Conservation (phyloP, 2,329 filamentous ascomycete genomes). For the Erysiphe pulchra region DNA sequence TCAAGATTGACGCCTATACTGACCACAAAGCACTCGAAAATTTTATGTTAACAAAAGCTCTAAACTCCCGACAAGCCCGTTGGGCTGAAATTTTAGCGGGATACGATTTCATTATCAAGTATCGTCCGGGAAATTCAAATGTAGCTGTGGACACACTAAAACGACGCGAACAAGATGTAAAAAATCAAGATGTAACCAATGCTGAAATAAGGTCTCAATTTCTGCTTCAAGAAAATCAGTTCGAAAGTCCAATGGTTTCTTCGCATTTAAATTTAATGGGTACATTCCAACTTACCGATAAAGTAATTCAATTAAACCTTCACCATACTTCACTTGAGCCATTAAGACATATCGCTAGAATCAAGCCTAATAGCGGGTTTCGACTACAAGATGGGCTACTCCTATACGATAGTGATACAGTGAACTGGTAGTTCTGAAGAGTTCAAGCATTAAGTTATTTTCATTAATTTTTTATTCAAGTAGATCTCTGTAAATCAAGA, state of each 20-base stretch:
- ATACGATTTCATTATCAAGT: not conserved
- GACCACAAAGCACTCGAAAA: too few species aligned
- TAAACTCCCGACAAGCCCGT: too few species aligned
- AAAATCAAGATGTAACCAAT: not conserved
- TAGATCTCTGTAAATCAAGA: too few species aligned
- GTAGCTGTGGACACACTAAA: not conserved
- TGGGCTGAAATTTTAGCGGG: too few species aligned
- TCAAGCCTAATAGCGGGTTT: too few species aligned
- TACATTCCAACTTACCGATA: not conserved
- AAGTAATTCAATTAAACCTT: not conserved
- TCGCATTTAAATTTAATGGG: not conserved
- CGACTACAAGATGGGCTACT: too few species aligned
- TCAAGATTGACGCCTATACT: too few species aligned
- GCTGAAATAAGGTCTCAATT: not conserved
- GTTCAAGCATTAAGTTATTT: too few species aligned
- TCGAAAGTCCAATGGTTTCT: not conserved
- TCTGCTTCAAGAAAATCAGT: not conserved
- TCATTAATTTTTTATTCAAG: too few species aligned
- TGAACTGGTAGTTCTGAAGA: too few species aligned
- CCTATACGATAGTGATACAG: too few species aligned
- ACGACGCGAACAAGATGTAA: not conserved
- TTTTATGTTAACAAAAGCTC: too few species aligned
- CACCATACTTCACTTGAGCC: not conserved
- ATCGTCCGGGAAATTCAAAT: not conserved
- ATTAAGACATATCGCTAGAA: not conserved